phyloP scores from a whole-genome alignment of 257 asterid species.

The Solanum gracilifrons region DNA sequence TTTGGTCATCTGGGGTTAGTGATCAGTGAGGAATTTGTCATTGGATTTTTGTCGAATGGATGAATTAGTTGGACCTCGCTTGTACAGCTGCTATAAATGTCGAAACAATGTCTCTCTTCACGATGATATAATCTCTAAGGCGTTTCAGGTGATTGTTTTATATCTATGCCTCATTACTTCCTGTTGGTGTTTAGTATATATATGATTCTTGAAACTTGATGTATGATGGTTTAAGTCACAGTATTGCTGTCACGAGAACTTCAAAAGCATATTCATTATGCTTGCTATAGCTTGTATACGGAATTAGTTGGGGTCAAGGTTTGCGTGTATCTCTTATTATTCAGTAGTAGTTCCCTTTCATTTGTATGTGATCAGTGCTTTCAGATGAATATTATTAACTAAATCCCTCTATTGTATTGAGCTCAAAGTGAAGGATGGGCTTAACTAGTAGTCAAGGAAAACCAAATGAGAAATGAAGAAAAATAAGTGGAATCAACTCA shows the following conservation, averaged over 20 bases:
- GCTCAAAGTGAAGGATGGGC: background rate
- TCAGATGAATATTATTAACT: background rate
- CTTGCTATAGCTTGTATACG: background rate
- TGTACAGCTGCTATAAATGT: conserved; percentile 81
- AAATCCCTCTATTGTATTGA: background rate
- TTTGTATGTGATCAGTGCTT: background rate
- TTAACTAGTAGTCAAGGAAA: background rate
- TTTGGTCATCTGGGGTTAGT: conserved; percentile 5
- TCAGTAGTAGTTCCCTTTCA: background rate
- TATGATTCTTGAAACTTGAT: background rate
- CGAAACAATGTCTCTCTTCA: conserved; percentile 68
- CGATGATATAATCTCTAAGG: conserved; percentile 32
- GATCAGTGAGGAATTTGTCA: background rate
- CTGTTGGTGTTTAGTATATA: background rate
- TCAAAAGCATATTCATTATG: background rate
- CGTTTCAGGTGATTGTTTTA: conserved; percentile 23
- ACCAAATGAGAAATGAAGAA: background rate
- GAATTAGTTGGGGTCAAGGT: background rate
- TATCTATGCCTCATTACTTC: background rate
- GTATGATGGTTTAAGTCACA: background rate
- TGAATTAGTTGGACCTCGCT: conserved; percentile 69
- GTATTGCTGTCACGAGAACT: background rate
- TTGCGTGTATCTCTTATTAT: background rate
- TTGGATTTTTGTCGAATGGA: conserved; percentile 30
- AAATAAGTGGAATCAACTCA: background rate